Evolutionary conservation across 2,329 filamentous ascomycete genomes (phyloP), one percentile per base, ranked within the genome.

Genomic region (Ampelomyces quisqualis): DNA sequence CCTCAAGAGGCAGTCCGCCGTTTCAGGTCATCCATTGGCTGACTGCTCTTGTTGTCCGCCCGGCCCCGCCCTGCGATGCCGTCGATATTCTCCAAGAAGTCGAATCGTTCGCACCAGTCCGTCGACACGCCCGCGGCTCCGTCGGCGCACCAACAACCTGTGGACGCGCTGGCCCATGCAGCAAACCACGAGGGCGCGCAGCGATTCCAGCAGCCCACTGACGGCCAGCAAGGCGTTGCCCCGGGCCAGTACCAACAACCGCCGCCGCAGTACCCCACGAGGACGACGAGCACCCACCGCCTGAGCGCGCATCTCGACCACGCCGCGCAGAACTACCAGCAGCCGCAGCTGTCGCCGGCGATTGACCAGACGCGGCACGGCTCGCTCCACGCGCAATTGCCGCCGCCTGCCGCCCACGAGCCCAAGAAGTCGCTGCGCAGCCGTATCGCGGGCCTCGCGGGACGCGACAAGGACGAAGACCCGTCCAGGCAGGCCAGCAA

Each of bases 1-100:
- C n/a, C n/a, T n/a, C n/a, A n/a, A n/a, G n/a, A n/a, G n/a, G n/a
- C n/a, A n/a, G n/a, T n/a, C n/a, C n/a, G n/a, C n/a, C n/a, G n/a
- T n/a, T n/a, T n/a, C n/a, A n/a, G n/a, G n/a, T n/a, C n/a, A n/a
- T n/a, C n/a, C n/a, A n/a, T n/a, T n/a, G n/a, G n/a, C n/a, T n/a
- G n/a, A n/a, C n/a, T n/a, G n/a, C n/a, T n/a, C n/a, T n/a, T n/a
- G n/a, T n/a, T n/a, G n/a, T n/a, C n/a, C n/a, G n/a, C n/a, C n/a
- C n/a, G n/a, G n/a, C n/a, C n/a, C n/a, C n/a, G n/a, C n/a, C n/a
- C 57, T 65, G 64, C 58, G 42, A 70, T 69, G 67, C 62, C 64
- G 55, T 60, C 63, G 40, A 64, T 62, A 55, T 59, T 64, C 38
- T 59, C 62, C 30, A 68, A 59, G 19, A 40, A 40, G 65, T 60